Conservation (phyloP, 1,139 yeast genomes). For the Sugiyamaella neomexicana region DNA sequence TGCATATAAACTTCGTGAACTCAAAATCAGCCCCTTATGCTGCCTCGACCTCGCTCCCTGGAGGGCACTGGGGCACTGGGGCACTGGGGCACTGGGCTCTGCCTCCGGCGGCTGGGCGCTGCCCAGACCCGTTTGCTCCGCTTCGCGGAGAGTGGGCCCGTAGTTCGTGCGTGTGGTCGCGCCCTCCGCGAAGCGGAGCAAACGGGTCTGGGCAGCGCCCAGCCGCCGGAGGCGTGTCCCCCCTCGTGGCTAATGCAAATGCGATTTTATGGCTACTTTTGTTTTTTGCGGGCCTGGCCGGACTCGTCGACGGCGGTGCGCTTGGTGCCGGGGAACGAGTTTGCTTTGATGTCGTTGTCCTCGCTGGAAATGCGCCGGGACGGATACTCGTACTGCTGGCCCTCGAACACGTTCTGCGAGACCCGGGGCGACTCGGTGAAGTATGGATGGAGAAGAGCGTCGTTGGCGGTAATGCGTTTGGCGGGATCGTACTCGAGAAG, state of each 20-base stretch:
- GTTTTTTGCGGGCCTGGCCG: conserved; percentile 29
- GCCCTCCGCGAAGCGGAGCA: neutral
- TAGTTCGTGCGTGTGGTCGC: too few relatives aligned
- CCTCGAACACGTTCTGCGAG: conserved; percentile 50
- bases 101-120: too few relatives aligned
- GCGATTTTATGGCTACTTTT: conserved; percentile 22
- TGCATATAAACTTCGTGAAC: neutral
- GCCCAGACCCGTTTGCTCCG: too few relatives aligned
- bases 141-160: neutral
- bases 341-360: conserved; percentile 42
- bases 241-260: too few relatives aligned
- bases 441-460: conserved; percentile 73
- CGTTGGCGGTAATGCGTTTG: conserved; percentile 70
- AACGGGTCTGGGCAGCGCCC: conserved; percentile 7
- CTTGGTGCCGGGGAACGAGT: conserved; percentile 31
- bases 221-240: too few relatives aligned
- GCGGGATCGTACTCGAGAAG: conserved; percentile 83
- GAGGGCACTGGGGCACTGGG: too few relatives aligned
- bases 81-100: too few relatives aligned
- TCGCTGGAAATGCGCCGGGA: conserved; percentile 43
- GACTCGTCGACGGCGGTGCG: conserved; percentile 25
- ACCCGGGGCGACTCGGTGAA: conserved; percentile 69
- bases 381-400: conserved; percentile 42
- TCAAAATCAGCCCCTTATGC: neutral
- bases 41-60: too few relatives aligned